A percentile compares a stretch with the other conserved stretches of the same genome.
Evolutionary conservation across 495 filamentous ascomycete genomes (phyloP).

Genomic region (Lasiosphaeria miniovina): DNA sequence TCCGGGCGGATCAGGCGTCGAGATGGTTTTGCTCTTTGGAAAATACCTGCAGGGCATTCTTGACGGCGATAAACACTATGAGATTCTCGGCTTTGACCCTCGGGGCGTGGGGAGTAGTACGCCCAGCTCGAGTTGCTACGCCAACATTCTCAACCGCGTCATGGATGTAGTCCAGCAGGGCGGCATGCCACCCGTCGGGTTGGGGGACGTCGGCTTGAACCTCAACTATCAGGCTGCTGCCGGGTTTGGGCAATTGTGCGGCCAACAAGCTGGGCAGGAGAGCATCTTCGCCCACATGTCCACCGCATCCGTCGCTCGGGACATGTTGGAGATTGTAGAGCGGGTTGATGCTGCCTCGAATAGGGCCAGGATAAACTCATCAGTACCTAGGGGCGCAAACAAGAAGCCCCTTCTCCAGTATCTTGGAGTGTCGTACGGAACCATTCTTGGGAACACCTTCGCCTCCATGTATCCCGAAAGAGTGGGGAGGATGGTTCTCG

Average conservation of each 20-base stretch:
- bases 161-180: neutral
- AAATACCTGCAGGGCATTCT: slow-evolving; percentile 30
- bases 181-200: neutral
- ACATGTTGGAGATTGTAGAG: slow-evolving; percentile 42
- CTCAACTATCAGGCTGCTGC: neutral
- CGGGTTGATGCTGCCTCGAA: neutral
- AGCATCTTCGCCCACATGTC: slow-evolving; percentile 11
- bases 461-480: slow-evolving; percentile 44
- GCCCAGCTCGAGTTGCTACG: slow-evolving; percentile 40
- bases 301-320: slow-evolving; percentile 34
- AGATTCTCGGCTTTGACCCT: slow-evolving; percentile 45
- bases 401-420: slow-evolving; percentile 35
- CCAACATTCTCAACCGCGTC: slow-evolving; percentile 3
- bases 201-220: neutral
- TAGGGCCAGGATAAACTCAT: neutral
- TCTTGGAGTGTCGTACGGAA: slow-evolving; percentile 63
- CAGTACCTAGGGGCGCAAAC: neutral
- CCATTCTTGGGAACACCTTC: slow-evolving; percentile 54
- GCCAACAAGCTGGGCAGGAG: neutral
- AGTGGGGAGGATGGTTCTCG: slow-evolving; percentile 39
- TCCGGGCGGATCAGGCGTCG: slow-evolving; percentile 42
- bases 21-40: slow-evolving; percentile 21
- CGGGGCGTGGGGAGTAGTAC: slow-evolving; percentile 41
- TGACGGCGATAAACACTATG: slow-evolving; percentile 32
- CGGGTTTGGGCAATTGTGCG: slow-evolving; percentile 9